Conservation (phyloP, 2,329 filamentous ascomycete genomes). For the Colletotrichum chlorophyti region DNA sequence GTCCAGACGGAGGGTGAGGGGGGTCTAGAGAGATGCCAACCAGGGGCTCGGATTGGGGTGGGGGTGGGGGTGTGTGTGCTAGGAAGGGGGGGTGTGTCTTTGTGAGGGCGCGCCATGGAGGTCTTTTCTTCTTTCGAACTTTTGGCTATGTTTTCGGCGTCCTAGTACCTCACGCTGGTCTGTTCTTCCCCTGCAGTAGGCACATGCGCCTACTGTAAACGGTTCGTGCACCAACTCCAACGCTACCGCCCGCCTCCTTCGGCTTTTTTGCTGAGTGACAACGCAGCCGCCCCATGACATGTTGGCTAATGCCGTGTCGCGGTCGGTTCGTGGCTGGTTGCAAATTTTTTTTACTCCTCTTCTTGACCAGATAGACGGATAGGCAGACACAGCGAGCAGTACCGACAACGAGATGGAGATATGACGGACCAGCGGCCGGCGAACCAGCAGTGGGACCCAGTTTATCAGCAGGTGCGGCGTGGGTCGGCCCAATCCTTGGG, state of each 20-base stretch:
- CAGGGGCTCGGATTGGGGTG: conserved; percentile 9
- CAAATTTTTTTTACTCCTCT: no score
- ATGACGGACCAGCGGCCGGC: neutral
- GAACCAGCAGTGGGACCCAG: conserved; percentile 2
- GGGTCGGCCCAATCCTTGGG: conserved; percentile 23
- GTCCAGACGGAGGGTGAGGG: no score
- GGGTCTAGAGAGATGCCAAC: conserved; percentile 19
- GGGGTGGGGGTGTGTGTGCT: neutral
- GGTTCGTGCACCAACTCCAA: neutral
- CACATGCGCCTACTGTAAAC: no score
- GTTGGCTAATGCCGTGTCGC: neutral
- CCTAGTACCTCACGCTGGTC: neutral
- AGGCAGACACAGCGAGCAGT: neutral
- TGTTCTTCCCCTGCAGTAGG: conserved; percentile 1
- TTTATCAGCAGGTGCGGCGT: conserved; percentile 20
- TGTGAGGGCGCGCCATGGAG: no score
- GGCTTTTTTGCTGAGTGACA: neutral
- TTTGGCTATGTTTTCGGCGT: neutral
- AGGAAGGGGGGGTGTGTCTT: no score
- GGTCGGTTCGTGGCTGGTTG: neutral
- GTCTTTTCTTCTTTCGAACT: neutral
- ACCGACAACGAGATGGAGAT: no score
- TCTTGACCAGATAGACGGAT: no score
- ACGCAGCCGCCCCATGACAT: conserved; percentile 2
- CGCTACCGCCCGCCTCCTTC: neutral